phyloP scores from a whole-genome alignment of 306 rosid species.

The Urtica urens region DNA sequence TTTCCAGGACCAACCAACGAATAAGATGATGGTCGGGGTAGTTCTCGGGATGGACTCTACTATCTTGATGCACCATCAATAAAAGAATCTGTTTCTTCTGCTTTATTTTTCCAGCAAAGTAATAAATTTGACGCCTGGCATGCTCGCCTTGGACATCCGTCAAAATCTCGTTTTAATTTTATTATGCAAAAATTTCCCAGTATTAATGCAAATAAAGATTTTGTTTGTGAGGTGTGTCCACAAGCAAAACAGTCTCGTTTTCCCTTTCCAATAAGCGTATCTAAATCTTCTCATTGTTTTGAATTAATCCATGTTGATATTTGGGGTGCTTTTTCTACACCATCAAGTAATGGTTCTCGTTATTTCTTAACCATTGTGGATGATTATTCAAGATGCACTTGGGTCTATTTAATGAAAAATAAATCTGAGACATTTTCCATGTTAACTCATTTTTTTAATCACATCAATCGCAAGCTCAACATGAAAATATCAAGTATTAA shows the following conservation, averaged over 20 bases:
- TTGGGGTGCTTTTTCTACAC: background rate
- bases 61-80: background rate
- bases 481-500: background rate
- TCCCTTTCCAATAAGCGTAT: no score
- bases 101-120: conserved; percentile 1
- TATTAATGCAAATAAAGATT: background rate
- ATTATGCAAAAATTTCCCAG: background rate
- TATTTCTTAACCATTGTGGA: conserved; percentile 7
- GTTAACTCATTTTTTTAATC: no score
- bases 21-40: background rate
- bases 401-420: no score
- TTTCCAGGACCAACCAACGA: conserved; percentile 1
- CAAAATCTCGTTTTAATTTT: background rate
- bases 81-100: background rate
- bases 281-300: no score
- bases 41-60: background rate
- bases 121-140: conserved; percentile 1
- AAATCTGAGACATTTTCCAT: background rate
- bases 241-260: conserved; percentile 6
- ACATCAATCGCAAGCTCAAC: background rate
- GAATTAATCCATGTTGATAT: no score
- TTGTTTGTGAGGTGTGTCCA: background rate
- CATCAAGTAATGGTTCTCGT: background rate
- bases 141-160: conserved; percentile 4
- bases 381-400: no score